These are phyloP conservation scores for Lentinus tigrinus DNA, from an alignment of 768 basidiomycete genomes.

Conservation along the genomic window DNA sequence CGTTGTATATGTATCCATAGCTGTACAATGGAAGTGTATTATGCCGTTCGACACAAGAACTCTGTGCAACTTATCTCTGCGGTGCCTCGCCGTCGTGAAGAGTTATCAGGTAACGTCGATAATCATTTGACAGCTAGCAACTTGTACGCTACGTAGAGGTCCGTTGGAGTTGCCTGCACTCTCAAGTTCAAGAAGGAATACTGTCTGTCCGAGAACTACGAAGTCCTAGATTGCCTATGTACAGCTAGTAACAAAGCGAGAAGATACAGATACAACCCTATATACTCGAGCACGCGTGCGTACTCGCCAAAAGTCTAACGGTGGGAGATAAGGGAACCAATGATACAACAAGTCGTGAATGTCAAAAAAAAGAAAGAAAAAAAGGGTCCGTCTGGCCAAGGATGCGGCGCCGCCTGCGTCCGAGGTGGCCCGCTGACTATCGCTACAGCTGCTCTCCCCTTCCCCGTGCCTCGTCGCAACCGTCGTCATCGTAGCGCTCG, in stretches of 20 bases:
- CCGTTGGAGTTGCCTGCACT: too few relatives aligned
- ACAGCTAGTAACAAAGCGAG: not conserved
- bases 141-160: too few relatives aligned
- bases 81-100: too few relatives aligned
- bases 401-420: constrained; percentile 13
- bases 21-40: not conserved
- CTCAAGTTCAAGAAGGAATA: too few relatives aligned
- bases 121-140: too few relatives aligned
- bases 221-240: not conserved
- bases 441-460: constrained; percentile 8
- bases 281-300: not conserved
- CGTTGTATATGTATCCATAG: not conserved
- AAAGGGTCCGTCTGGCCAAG: constrained; percentile 2
- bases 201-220: not conserved
- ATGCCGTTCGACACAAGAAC: not conserved
- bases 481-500: not conserved
- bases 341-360: not conserved
- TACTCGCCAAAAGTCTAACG: not conserved
- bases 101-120: too few relatives aligned
- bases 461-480: not conserved
- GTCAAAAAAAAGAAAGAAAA: not conserved
- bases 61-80: too few relatives aligned
- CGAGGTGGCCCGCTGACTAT: constrained; percentile 11
- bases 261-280: not conserved
- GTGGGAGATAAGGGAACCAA: not conserved